phyloP scores from a whole-genome alignment of 2,329 filamentous ascomycete species.

The Cercospora sojina region DNA sequence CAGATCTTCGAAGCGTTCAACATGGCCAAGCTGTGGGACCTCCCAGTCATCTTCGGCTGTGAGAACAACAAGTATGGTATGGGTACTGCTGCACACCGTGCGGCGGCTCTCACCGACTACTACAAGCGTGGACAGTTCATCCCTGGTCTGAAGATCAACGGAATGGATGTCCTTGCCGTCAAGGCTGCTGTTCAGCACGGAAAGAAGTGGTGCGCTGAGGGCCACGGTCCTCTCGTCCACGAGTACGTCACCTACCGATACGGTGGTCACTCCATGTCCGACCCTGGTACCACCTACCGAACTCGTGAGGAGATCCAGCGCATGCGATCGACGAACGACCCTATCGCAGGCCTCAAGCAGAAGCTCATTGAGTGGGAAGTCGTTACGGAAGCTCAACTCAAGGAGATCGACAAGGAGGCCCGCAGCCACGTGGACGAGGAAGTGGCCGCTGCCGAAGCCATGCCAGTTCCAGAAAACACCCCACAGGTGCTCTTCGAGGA shows the following conservation, averaged over 20 bases:
- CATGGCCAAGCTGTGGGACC: conserved; percentile 99
- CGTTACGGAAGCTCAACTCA: conserved; percentile 89
- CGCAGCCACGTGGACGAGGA: conserved; percentile 82
- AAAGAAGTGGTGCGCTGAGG: conserved; percentile 78
- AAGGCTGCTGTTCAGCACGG: conserved; percentile 94
- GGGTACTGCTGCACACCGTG: conserved; percentile 93
- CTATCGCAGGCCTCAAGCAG: conserved; percentile 96
- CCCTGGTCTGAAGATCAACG: conserved; percentile 98
- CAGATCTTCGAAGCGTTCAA: conserved; percentile 99
- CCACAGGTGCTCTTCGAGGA: conserved; percentile 89
- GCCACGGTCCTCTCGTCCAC: conserved; percentile 90
- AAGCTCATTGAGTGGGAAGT: conserved; percentile 97
- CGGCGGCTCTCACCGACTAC: conserved; percentile 96
- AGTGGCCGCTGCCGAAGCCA: conserved; percentile 85
- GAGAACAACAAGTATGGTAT: conserved; percentile 99
- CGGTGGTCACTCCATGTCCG: conserved; percentile 99
- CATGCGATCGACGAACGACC: conserved; percentile 98
- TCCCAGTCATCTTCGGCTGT: conserved; percentile 93
- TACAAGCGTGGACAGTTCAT: conserved; percentile 99
- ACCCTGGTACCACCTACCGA: conserved; percentile 96
- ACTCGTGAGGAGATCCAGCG: conserved; percentile 99
- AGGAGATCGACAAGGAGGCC: conserved; percentile 92
- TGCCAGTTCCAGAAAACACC: conserved; percentile 75
- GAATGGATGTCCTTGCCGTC: conserved; percentile 97
- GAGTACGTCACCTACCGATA: conserved; percentile 99